Evolutionary conservation across 2,329 filamentous ascomycete species (phyloP).

Genomic region (Alternaria ventricosa): DNA sequence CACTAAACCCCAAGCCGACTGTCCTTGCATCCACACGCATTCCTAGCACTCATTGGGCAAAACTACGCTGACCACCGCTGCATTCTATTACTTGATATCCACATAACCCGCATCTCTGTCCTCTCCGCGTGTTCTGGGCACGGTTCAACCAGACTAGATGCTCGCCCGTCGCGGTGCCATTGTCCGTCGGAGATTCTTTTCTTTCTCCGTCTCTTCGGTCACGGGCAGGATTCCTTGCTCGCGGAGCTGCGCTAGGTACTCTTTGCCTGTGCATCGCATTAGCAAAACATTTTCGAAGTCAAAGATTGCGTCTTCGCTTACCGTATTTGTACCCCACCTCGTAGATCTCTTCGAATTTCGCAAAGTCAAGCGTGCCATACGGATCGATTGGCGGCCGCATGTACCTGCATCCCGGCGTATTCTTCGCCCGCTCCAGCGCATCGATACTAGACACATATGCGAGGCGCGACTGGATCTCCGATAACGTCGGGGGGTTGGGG

Average conservation of each 20-base stretch:
- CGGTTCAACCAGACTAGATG: slow-evolving; percentile 6
- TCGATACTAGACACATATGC: slow-evolving; percentile 96
- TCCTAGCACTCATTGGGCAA: slow-evolving; percentile 22
- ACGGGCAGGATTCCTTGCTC: slow-evolving; percentile 76
- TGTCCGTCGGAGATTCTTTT: slow-evolving; percentile 59
- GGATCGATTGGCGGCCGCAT: slow-evolving; percentile 94
- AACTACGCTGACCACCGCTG: slow-evolving; percentile 15
- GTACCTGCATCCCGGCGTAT: slow-evolving; percentile 87
- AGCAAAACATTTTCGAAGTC: not conserved
- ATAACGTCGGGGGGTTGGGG: slow-evolving; percentile 91
- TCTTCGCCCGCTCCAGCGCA: slow-evolving; percentile 91
- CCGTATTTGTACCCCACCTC: slow-evolving; percentile 83
- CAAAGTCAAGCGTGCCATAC: slow-evolving; percentile 95
- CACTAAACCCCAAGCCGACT: slow-evolving; percentile 20
- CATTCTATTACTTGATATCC: slow-evolving; percentile 28
- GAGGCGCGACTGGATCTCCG: slow-evolving; percentile 92
- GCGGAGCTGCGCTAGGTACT: slow-evolving; percentile 77
- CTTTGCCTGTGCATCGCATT: slow-evolving; percentile 57
- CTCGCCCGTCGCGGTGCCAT: slow-evolving; percentile 55
- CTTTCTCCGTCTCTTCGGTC: slow-evolving; percentile 58
- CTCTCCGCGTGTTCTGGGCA: slow-evolving; percentile 14
- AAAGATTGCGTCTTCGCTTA: slow-evolving; percentile 3
- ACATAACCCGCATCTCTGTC: not conserved
- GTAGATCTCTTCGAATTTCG: slow-evolving; percentile 97
- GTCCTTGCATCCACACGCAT: slow-evolving; percentile 21